These are phyloP conservation scores for Kodamaea neixiangensis DNA, from an alignment of 805 yeast genomes.

Conservation along the genomic window DNA sequence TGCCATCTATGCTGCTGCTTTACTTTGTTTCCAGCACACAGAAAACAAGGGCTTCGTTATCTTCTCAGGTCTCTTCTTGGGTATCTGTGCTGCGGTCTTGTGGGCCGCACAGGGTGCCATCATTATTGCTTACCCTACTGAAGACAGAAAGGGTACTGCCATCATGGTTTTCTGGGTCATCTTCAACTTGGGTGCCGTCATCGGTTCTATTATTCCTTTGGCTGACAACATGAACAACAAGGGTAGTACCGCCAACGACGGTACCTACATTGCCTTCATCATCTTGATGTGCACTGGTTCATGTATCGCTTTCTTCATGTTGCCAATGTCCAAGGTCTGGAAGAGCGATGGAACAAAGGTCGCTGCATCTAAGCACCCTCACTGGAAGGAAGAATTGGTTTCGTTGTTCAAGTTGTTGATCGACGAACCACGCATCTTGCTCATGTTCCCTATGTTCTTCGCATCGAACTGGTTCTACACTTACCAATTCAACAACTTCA, in stretches of 20 bases:
- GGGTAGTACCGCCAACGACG: slow-evolving; percentile 40
- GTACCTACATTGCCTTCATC: slow-evolving; percentile 57
- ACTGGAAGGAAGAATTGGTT: slow-evolving; percentile 46
- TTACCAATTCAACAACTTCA: slow-evolving; percentile 61
- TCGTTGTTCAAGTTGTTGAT: slow-evolving; percentile 41
- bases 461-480: slow-evolving; percentile 69
- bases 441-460: slow-evolving; percentile 62
- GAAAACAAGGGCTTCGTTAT: slow-evolving; percentile 53
- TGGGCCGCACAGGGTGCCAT: slow-evolving; percentile 65
- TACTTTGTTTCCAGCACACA: slow-evolving; percentile 49
- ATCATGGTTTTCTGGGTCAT: slow-evolving; percentile 61
- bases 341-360: slow-evolving; percentile 53
- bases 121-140: slow-evolving; percentile 59
- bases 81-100: slow-evolving; percentile 53
- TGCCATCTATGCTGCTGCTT: slow-evolving; percentile 53
- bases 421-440: slow-evolving; percentile 45
- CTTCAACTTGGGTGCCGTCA: slow-evolving; percentile 62
- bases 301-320: slow-evolving; percentile 44
- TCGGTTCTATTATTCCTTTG: slow-evolving; percentile 60
- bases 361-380: slow-evolving; percentile 44
- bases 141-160: slow-evolving; percentile 52
- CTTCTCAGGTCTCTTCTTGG: slow-evolving; percentile 58
- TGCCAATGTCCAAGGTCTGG: slow-evolving; percentile 52
- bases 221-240: slow-evolving; percentile 48
- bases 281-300: slow-evolving; percentile 52